Conservation (phyloP, 768 basidiomycete genomes). For the Tricholomella constricta region DNA sequence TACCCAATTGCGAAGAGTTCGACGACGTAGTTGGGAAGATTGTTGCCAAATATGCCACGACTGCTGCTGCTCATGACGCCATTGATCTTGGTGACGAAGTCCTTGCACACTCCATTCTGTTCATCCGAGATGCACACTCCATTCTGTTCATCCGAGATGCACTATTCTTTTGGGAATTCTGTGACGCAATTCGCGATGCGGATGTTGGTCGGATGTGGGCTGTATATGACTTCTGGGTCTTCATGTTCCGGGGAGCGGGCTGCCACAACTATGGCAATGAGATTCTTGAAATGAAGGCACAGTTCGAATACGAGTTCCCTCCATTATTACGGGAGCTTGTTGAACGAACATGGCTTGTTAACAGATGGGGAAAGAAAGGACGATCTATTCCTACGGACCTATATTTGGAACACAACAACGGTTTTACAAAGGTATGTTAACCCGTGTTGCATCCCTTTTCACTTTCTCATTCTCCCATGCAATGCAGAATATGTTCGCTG, state of each 20-base stretch:
- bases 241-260: slow-evolving; percentile 31
- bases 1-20: not conserved
- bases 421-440: slow-evolving; percentile 13
- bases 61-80: slow-evolving; percentile 11
- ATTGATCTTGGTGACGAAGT: slow-evolving; percentile 10
- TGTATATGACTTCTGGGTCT: slow-evolving; percentile 26
- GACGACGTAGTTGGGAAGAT: not conserved
- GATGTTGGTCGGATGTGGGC: slow-evolving; percentile 31
- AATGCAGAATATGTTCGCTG: slow-evolving; percentile 17
- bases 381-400: slow-evolving; percentile 14
- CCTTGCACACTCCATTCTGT: slow-evolving; percentile 24
- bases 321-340: slow-evolving; percentile 1
- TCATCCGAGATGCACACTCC: slow-evolving; percentile 30
- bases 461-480: not conserved
- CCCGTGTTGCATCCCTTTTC: not conserved
- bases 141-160: slow-evolving; percentile 32
- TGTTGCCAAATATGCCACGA: not conserved
- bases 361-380: slow-evolving; percentile 10
- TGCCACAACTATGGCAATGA: slow-evolving; percentile 33
- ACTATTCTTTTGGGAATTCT: slow-evolving; percentile 27
- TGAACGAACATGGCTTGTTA: slow-evolving; percentile 15
- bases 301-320: slow-evolving; percentile 12
- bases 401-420: slow-evolving; percentile 17
- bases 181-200: slow-evolving; percentile 29
- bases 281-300: slow-evolving; percentile 26